A percentile compares a stretch with the other conserved stretches of the same genome.
phyloP scores from a whole-genome alignment of 257 asterid genomes.

The Vinca minor region DNA sequence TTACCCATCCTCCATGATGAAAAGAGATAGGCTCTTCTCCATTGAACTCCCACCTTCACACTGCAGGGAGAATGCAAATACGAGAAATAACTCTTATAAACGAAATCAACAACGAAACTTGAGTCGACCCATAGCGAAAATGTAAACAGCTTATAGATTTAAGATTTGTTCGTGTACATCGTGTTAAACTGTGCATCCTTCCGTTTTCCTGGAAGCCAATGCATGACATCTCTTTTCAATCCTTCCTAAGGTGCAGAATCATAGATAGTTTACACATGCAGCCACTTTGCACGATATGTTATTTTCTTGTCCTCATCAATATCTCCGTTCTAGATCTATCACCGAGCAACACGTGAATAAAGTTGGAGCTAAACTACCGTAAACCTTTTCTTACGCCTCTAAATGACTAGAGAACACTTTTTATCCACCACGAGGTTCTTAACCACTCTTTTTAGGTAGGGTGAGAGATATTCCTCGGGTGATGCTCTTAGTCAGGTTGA shows the following conservation, averaged over 20 bases:
- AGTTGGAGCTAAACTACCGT: neutral
- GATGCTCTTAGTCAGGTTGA: neutral
- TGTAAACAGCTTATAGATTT: neutral
- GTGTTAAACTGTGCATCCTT: neutral
- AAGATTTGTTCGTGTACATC: neutral
- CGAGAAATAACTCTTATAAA: constrained; percentile 12
- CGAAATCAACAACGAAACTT: neutral
- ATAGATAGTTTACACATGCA: neutral
- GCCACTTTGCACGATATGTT: neutral
- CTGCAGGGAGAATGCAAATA: constrained; percentile 36
- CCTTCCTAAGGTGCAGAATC: too few species aligned
- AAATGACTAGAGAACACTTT: neutral
- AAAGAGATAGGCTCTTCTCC: constrained; percentile 75
- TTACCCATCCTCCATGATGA: constrained; percentile 58
- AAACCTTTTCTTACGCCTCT: neutral
- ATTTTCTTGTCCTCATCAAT: neutral
- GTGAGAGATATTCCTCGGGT: neutral
- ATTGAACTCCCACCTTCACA: constrained; percentile 63
- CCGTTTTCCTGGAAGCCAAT: neutral
- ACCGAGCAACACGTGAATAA: neutral
- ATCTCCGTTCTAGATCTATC: neutral
- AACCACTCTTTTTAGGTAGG: neutral
- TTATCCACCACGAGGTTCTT: neutral
- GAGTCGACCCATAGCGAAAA: neutral
- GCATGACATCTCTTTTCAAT: too few species aligned